Evolutionary conservation across 2,329 filamentous ascomycete species (phyloP).

Genomic region (Neonectria magnoliae): DNA sequence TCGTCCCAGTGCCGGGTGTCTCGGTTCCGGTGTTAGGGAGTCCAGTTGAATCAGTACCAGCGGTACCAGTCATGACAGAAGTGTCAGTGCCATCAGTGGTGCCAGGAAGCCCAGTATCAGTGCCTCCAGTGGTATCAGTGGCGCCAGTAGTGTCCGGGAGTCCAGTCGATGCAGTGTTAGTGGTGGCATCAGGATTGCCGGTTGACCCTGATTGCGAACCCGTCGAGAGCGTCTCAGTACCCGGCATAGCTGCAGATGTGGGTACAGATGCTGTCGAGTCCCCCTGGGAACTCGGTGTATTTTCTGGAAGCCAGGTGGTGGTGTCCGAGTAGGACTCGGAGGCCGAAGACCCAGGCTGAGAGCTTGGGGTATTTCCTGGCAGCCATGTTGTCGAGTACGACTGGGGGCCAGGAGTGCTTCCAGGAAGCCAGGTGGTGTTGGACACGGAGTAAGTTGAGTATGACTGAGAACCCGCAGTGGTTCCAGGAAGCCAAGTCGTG

Average conservation of each 20-base stretch:
- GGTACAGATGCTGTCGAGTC: too few relatives aligned
- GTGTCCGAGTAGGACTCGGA: too few relatives aligned
- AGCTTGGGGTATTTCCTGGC: not conserved
- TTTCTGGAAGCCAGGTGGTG: not conserved
- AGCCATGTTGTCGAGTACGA: not conserved
- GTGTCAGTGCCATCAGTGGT: not conserved
- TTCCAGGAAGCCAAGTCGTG: not conserved
- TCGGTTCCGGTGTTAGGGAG: not conserved
- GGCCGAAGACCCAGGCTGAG: too few relatives aligned
- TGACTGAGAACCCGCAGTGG: not conserved
- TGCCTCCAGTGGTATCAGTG: not conserved
- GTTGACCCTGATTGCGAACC: not conserved
- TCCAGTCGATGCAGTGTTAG: not conserved
- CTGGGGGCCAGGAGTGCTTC: not conserved
- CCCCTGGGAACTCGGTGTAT: not conserved
- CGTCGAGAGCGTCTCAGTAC: too few relatives aligned
- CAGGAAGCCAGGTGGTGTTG: not conserved
- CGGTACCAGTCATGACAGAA: too few relatives aligned
- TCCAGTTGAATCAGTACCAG: not conserved
- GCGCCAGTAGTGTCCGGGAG: not conserved
- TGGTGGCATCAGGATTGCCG: not conserved
- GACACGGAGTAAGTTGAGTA: not conserved
- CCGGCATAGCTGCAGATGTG: too few relatives aligned
- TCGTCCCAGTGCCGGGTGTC: too few relatives aligned
- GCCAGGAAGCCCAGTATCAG: not conserved